Percentiles rank a stretch among this genome's conserved stretches.
These are phyloP conservation scores for Hymenotorrendiella dingleyae DNA, from an alignment of 2,329 filamentous ascomycete genomes.

Conservation along the genomic window DNA sequence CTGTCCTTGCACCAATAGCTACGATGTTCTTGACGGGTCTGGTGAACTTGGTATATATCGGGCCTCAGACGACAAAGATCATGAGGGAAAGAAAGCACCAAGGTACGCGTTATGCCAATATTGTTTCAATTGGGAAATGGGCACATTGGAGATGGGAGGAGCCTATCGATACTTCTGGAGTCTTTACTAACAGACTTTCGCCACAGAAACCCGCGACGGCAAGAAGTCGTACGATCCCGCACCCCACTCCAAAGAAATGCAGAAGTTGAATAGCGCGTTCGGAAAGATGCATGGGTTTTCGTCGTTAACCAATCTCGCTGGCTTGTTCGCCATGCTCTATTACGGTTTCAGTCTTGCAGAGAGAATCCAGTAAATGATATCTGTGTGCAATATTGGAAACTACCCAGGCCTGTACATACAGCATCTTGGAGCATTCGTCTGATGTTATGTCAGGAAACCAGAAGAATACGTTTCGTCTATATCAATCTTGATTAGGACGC, in stretches of 20 bases:
- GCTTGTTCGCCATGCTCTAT: conserved; percentile 61
- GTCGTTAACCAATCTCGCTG: conserved; percentile 69
- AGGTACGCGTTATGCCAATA: conserved; percentile 44
- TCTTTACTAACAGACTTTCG: not conserved
- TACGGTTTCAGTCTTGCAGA: conserved; percentile 67
- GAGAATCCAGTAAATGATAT: conserved; percentile 24
- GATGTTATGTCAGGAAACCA: no score
- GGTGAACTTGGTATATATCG: conserved; percentile 63
- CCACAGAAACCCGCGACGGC: conserved; percentile 72
- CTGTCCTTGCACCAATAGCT: conserved; percentile 61
- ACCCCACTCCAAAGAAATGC: conserved; percentile 82
- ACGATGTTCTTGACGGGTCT: conserved; percentile 66
- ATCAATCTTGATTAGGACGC: no score
- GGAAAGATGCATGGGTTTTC: conserved; percentile 75
- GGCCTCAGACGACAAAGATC: conserved; percentile 67
- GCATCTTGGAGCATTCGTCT: no score
- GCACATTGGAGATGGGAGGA: no score
- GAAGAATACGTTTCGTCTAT: no score
- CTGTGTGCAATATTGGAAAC: no score
- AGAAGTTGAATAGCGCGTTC: conserved; percentile 71
- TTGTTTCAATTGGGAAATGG: no score
- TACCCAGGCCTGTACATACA: no score
- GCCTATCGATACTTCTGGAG: no score
- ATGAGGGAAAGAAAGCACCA: conserved; percentile 75
- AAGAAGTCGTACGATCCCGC: conserved; percentile 77